phyloP scores from a whole-genome alignment of 2,329 filamentous ascomycete genomes.

The Penicillium sp. region DNA sequence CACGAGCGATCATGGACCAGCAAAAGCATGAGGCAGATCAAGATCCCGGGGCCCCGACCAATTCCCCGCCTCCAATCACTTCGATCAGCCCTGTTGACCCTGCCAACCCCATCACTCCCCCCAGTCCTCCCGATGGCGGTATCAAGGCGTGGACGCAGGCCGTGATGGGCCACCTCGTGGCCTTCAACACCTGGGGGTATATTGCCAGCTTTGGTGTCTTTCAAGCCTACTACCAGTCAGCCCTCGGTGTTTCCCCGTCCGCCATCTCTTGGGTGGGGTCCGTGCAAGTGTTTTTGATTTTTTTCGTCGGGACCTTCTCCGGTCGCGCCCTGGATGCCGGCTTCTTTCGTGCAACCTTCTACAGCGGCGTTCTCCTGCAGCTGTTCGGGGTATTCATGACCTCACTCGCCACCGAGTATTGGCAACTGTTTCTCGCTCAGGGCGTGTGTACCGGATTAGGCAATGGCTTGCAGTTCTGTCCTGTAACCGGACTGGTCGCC shows the following conservation, averaged over 20 bases:
- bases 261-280: slow-evolving; percentile 11
- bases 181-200: slow-evolving; percentile 22
- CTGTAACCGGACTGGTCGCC: slow-evolving; percentile 14
- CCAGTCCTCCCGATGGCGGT: slow-evolving; percentile 24
- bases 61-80: neutral
- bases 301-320: slow-evolving; percentile 12
- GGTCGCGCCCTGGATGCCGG: slow-evolving; percentile 6
- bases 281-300: slow-evolving; percentile 19
- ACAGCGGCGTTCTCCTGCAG: slow-evolving; percentile 2
- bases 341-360: slow-evolving; percentile 1
- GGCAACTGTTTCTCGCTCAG: slow-evolving; percentile 21
- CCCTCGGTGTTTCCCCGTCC: neutral
- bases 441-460: slow-evolving; percentile 21
- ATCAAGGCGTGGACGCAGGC: slow-evolving; percentile 25
- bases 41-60: neutral
- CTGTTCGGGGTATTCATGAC: slow-evolving; percentile 20
- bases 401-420: slow-evolving; percentile 19
- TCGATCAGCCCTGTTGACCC: neutral
- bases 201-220: slow-evolving; percentile 13
- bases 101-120: neutral
- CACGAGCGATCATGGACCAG: neutral
- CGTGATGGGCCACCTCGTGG: slow-evolving; percentile 17
- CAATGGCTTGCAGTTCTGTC: slow-evolving; percentile 17
- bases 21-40: too few species aligned
- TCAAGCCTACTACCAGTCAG: slow-evolving; percentile 5